These are phyloP conservation scores for Chlamydomonas eustigma DNA, from an alignment of 139 green algal species.

Conservation along the genomic window DNA sequence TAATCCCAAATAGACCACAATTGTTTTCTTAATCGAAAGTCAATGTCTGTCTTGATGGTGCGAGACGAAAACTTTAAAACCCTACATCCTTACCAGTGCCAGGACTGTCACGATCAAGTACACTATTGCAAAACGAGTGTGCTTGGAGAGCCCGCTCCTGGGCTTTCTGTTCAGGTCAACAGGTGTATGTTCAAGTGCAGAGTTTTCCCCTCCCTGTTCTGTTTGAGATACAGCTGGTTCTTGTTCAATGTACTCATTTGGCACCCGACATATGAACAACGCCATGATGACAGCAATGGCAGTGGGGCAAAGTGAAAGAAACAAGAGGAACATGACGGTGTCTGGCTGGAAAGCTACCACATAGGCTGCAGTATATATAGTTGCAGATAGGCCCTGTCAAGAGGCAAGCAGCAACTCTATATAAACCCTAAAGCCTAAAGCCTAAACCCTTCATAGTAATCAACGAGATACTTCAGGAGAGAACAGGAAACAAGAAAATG, in stretches of 20 bases:
- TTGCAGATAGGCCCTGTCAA: conserved; percentile 42
- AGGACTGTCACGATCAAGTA: conserved; percentile 42
- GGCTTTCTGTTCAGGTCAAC: too few species aligned
- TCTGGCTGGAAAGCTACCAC: conserved; percentile 17
- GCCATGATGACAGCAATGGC: conserved; percentile 21
- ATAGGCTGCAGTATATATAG: conserved; percentile 58
- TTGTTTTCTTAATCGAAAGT: too few species aligned
- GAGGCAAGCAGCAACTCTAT: too few species aligned
- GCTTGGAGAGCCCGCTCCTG: conserved; percentile 16
- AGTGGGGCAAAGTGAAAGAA: conserved; percentile 43
- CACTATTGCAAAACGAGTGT: conserved; percentile 22
- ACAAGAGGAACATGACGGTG: conserved; percentile 44
- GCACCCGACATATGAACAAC: conserved; percentile 53
- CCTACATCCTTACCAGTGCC: conserved; percentile 29
- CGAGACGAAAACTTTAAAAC: too few species aligned
- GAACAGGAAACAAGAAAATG: too few species aligned
- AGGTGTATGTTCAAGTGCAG: too few species aligned
- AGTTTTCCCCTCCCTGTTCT: neutral
- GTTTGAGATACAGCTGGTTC: neutral
- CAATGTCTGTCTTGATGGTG: too few species aligned
- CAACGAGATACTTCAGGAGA: too few species aligned
- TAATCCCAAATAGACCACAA: too few species aligned
- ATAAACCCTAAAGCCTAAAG: too few species aligned
- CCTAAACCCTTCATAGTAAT: too few species aligned
- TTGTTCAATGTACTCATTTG: conserved; percentile 13